Base-by-base conservation (phyloP, 306 rosid species). In the Leucaena leucocephala region DNA sequence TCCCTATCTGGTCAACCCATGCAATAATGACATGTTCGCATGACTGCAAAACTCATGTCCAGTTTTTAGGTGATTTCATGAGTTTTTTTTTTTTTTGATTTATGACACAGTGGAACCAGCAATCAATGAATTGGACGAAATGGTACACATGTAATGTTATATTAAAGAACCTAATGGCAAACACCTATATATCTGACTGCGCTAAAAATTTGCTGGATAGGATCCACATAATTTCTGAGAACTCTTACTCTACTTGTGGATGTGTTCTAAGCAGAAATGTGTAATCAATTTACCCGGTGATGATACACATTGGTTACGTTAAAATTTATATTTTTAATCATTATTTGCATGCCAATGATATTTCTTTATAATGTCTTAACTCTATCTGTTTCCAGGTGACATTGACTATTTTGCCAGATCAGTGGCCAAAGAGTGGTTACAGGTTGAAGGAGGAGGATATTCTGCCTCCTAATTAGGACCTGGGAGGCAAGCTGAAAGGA, bases 341-440 rank as follows among this genome's bases (percentile, higher is more conserved):
- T 45, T 65, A 15, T 42, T 43, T 27, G 44, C 44, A 13, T 21
- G 45, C 63, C 52, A 46, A 61, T 78, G 74, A 71, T 81, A 40
- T 27, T 82, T 72, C 45, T 76, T 82, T 77, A 36, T 85, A 44
- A 80, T 86, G 79, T 78, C 67, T 76, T 61, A 44, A 55, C 63
- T 78, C 79, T 76, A 15, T 67, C 84, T 74, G 80, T 72, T 75
- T 21, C 71, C 88, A 86, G 91, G 91, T 86, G 82, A 8, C 81
- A 84, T 81, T 84, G 87, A 87, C 82, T 84, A 74, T 64, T 80
- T 78, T 77, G 82, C 78, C 69, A 80, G 85, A 83, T 82, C 73
- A 75, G 79, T 78, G 84, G 80, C 80, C 58, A 74, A 8, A 78
- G 82, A 82, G 68, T 65, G 83, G 81, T 68, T 73, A 75, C 71